These are phyloP conservation scores for Xylariaceae sp. DNA, from an alignment of 2,329 filamentous ascomycete species.

Conservation along the genomic window DNA sequence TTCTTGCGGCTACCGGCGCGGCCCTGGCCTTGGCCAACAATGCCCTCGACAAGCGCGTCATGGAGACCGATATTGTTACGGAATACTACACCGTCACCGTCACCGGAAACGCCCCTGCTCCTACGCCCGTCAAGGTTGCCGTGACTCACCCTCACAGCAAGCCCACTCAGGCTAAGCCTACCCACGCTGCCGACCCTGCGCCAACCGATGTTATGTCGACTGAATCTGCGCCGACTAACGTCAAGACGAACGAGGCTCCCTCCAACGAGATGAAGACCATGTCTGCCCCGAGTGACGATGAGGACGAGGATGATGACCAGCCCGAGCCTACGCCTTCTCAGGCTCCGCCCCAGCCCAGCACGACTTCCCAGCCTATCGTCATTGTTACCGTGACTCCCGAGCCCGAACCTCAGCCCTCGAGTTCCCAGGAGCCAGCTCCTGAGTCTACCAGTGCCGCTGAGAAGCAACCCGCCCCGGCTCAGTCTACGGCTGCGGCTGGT, in stretches of 20 bases:
- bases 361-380: slow-evolving; percentile 11
- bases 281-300: background rate
- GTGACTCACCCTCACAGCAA: background rate
- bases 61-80: slow-evolving; percentile 33
- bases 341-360: background rate
- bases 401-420: slow-evolving; percentile 1
- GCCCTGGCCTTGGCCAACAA: slow-evolving; percentile 30
- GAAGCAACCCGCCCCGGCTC: background rate
- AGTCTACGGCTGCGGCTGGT: slow-evolving; percentile 2
- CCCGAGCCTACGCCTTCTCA: background rate
- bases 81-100: slow-evolving; percentile 34
- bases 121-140: slow-evolving; percentile 13
- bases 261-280: background rate
- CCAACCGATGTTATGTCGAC: too few species aligned
- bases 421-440: slow-evolving; percentile 2
- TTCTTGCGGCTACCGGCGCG: slow-evolving; percentile 34
- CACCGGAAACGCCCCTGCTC: slow-evolving; percentile 26
- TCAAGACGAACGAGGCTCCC: too few species aligned
- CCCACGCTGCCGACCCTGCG: background rate
- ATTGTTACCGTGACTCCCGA: slow-evolving; percentile 24
- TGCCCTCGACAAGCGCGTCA: slow-evolving; percentile 32
- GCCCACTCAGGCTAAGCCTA: background rate
- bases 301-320: background rate
- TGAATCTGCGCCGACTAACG: too few species aligned
- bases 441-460: slow-evolving; percentile 5